Evolutionary conservation across 805 yeast genomes (phyloP).

Genomic region (Barnettozyma sp.): DNA sequence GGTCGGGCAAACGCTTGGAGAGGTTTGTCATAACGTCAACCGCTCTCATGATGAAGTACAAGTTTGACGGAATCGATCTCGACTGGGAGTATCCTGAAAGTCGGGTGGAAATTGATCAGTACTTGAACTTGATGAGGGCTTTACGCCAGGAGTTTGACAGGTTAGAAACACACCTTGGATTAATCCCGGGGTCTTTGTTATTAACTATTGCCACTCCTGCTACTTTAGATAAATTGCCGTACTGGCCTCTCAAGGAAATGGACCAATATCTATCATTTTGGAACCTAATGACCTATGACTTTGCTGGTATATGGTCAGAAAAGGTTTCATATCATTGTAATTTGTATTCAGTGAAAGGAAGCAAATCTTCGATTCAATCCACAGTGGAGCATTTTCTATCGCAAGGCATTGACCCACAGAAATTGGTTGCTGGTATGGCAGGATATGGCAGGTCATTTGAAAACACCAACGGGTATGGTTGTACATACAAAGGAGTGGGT

Average conservation of each 20-base stretch:
- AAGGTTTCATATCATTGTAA: slow-evolving; percentile 65
- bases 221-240: slow-evolving; percentile 36
- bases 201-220: slow-evolving; percentile 79
- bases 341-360: slow-evolving; percentile 35
- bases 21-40: slow-evolving; percentile 47
- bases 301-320: slow-evolving; percentile 69
- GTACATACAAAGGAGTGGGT: slow-evolving; percentile 37
- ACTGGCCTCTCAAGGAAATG: slow-evolving; percentile 45
- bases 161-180: slow-evolving; percentile 12
- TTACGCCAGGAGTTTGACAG: neutral
- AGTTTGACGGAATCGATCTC: slow-evolving; percentile 85
- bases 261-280: slow-evolving; percentile 56
- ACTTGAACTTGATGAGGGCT: slow-evolving; percentile 27
- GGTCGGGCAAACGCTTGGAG: slow-evolving; percentile 33
- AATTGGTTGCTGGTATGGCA: slow-evolving; percentile 81
- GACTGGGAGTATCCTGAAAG: slow-evolving; percentile 89
- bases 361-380: slow-evolving; percentile 39
- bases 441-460: slow-evolving; percentile 63
- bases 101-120: slow-evolving; percentile 32
- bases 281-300: slow-evolving; percentile 92
- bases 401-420: slow-evolving; percentile 38
- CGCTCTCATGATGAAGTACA: slow-evolving; percentile 41
- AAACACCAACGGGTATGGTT: slow-evolving; percentile 36
- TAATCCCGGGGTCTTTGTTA: slow-evolving; percentile 29
- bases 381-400: slow-evolving; percentile 40